Evolutionary conservation across 768 basidiomycete genomes (phyloP).

Genomic region (Lentinula raphanica): DNA sequence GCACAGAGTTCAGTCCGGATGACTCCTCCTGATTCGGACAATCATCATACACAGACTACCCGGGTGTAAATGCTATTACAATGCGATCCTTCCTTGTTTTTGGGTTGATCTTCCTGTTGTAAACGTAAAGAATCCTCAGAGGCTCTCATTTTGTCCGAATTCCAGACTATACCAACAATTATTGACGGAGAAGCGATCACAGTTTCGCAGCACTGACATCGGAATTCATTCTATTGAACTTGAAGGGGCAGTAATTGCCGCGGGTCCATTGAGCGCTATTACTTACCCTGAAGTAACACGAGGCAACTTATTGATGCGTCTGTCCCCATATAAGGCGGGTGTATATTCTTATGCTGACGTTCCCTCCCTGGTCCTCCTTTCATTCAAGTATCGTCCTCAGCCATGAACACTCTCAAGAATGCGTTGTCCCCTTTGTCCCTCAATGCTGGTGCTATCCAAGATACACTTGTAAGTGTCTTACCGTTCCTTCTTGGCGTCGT

Average conservation of each 20-base stretch:
- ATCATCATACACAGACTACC: too few relatives aligned
- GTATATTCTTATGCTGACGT: constrained; percentile 27
- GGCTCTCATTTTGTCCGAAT: background rate
- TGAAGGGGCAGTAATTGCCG: constrained; percentile 2
- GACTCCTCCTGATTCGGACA: background rate
- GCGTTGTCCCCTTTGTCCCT: constrained; percentile 67
- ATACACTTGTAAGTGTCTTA: constrained; percentile 59
- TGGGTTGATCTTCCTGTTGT: background rate
- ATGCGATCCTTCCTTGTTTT: too few relatives aligned
- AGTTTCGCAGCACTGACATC: background rate
- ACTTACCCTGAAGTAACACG: constrained; percentile 25
- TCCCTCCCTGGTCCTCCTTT: constrained; percentile 26
- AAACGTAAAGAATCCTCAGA: background rate
- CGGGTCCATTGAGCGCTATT: constrained; percentile 3
- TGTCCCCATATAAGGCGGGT: constrained; percentile 34
- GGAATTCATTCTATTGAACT: background rate
- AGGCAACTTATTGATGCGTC: constrained; percentile 22
- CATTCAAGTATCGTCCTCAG: constrained; percentile 14
- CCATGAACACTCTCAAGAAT: constrained; percentile 69
- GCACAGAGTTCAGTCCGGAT: too few relatives aligned
- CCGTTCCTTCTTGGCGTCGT: background rate
- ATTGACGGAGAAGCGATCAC: background rate
- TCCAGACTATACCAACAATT: background rate
- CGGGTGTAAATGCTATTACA: too few relatives aligned
- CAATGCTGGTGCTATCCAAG: constrained; percentile 67